phyloP scores from a whole-genome alignment of 177 flowering plant species.

The Vitis hybrid region DNA sequence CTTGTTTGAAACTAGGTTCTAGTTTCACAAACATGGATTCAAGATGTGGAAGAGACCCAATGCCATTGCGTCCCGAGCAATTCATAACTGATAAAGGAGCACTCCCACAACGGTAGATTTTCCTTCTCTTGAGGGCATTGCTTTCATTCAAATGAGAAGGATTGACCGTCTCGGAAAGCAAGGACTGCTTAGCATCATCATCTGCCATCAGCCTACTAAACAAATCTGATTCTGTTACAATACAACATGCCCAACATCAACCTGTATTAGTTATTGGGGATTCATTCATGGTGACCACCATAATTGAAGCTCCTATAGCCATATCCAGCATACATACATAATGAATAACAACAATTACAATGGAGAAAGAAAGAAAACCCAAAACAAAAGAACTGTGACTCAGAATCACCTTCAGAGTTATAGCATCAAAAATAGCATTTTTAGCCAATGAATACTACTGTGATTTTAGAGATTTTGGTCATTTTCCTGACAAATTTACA shows the following conservation, averaged over 20 bases:
- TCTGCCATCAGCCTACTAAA: slow-evolving; percentile 11
- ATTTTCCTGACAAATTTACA: too few species aligned
- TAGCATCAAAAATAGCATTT: too few species aligned
- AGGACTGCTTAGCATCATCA: slow-evolving; percentile 24
- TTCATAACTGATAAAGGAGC: neutral
- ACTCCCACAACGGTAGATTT: slow-evolving; percentile 1
- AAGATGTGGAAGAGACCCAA: neutral
- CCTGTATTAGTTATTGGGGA: neutral
- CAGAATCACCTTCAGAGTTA: too few species aligned
- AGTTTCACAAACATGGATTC: slow-evolving; percentile 12
- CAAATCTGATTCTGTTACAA: neutral
- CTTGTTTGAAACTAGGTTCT: slow-evolving; percentile 20
- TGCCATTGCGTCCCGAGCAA: neutral
- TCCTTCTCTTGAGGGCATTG: slow-evolving; percentile 25
- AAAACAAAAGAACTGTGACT: too few species aligned
- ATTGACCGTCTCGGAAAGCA: slow-evolving; percentile 19
- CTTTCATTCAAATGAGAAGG: slow-evolving; percentile 9
- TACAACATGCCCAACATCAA: neutral
- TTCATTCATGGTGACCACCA: neutral
- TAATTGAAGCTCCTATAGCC: too few species aligned
- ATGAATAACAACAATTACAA: too few species aligned
- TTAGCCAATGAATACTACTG: too few species aligned
- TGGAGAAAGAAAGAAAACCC: too few species aligned
- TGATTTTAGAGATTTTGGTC: too few species aligned
- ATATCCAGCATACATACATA: too few species aligned